Base-by-base conservation (phyloP, 768 basidiomycete species). In the Boletus fagicola region DNA sequence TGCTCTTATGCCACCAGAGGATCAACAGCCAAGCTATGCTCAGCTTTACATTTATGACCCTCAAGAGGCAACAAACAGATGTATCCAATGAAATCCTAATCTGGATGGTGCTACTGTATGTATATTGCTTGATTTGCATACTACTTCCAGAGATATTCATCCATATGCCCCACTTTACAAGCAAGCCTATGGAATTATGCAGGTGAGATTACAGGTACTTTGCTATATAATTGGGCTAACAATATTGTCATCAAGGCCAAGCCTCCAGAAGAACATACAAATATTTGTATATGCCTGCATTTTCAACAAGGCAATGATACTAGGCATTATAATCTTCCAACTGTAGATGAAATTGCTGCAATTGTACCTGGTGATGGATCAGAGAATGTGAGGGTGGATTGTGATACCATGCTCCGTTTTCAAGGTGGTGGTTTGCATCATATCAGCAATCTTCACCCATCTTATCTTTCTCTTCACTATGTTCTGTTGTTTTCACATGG, bases 241-340 rank as follows among this genome's bases (percentile, higher is more conserved):
- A n/a, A n/a, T n/a, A n/a, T n/a, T n/a, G n/a, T n/a, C n/a, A n/a
- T n/a, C n/a, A 31, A 11, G 4, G 36, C 35, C 2, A 36, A 36
- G 15, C 35, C 35, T 12, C 35, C 35, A 12, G 35, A 36, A 13
- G 12, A 36, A 5, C 35, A 36, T 6, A 36, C 13, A 36, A 10
- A 36, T 7, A 36, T 36, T 15, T 3, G 13, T 4, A 36, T 36
- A 13, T 36, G 13, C 15, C 2, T 36, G 0, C 15, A 12, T 38
- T 38, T 38, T 2, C 36, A 38, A 5, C 36, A 38, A 15, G 36
- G 36, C 2, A 6, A 1, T 52, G 77, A 80, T 66, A 61, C 43
- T 0, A 63, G 76, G 7, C 51, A 69, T 10, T 80, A 83, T 51
- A 82, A 82, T 61, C 57, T 77, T 0, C 80, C 80, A 3, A 76